These are phyloP conservation scores for Ceratopteris richardii DNA, from an alignment of 75 land plant species.

Conservation along the genomic window DNA sequence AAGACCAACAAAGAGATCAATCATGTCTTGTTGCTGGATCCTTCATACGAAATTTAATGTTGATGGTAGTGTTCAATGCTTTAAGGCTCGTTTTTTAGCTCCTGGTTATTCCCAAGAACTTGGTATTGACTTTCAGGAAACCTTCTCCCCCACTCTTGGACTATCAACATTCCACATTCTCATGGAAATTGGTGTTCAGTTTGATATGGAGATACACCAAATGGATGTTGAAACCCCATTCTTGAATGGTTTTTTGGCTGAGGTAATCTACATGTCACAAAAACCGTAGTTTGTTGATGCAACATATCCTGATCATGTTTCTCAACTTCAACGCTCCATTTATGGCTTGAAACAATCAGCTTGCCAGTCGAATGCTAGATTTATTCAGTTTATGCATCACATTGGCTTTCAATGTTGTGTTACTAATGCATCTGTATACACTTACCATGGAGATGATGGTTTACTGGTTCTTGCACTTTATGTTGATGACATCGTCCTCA, in stretches of 20 bases:
- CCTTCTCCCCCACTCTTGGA: slow-evolving; percentile 15
- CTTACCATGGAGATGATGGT: neutral
- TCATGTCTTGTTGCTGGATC: slow-evolving; percentile 14
- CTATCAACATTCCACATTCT: slow-evolving; percentile 1
- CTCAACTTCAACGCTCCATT: neutral
- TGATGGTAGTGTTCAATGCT: slow-evolving; percentile 8
- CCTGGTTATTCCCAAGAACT: slow-evolving; percentile 15
- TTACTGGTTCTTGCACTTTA: neutral
- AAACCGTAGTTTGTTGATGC: slow-evolving; percentile 4
- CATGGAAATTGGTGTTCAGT: neutral
- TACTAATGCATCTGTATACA: slow-evolving; percentile 1
- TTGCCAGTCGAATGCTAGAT: slow-evolving; percentile 4
- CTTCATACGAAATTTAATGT: slow-evolving; percentile 5
- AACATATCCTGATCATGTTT: slow-evolving; percentile 1
- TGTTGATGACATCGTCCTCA: neutral
- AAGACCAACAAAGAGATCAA: neutral
- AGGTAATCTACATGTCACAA: slow-evolving; percentile 16
- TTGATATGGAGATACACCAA: slow-evolving; percentile 4
- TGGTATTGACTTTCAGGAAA: slow-evolving; percentile 8
- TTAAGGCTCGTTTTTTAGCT: slow-evolving; percentile 20
- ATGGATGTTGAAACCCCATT: slow-evolving; percentile 23
- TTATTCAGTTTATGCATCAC: neutral
- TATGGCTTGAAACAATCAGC: slow-evolving; percentile 22
- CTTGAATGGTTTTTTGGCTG: slow-evolving; percentile 10
- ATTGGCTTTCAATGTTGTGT: neutral